These are phyloP conservation scores for Neurospora pannonica DNA, from an alignment of 495 filamentous ascomycete species.

Conservation along the genomic window DNA sequence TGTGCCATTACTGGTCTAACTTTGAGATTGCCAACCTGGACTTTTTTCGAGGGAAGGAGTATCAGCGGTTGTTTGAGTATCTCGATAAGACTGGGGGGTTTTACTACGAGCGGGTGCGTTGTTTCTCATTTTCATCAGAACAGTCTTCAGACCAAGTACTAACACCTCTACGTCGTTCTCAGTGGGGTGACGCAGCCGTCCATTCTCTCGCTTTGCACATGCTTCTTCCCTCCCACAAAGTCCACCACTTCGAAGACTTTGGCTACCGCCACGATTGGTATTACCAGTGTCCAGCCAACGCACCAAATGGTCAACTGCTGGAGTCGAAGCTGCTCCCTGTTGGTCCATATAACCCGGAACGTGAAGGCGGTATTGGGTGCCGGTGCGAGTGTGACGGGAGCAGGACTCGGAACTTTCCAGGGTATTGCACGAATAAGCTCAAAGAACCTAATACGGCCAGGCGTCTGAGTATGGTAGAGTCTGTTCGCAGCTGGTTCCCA, in stretches of 20 bases:
- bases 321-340: conserved; percentile 22
- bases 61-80: conserved; percentile 37
- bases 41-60: conserved; percentile 40
- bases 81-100: conserved; percentile 43
- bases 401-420: conserved; percentile 21
- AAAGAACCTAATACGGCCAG: conserved; percentile 27
- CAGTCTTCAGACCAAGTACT: background rate
- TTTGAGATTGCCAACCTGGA: conserved; percentile 48
- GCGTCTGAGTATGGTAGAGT: conserved; percentile 15
- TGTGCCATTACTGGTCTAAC: conserved; percentile 51
- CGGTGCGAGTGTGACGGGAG: conserved; percentile 35
- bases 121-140: background rate
- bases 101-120: conserved; percentile 40
- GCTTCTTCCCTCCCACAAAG: conserved; percentile 38
- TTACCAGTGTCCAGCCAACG: conserved; percentile 37
- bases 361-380: conserved; percentile 31
- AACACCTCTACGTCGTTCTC: background rate
- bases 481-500: conserved; percentile 7
- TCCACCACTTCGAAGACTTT: conserved; percentile 46
- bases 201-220: conserved; percentile 42
- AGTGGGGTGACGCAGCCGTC: conserved; percentile 48
- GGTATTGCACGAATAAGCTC: conserved; percentile 27
- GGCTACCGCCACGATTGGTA: conserved; percentile 44
- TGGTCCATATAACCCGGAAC: conserved; percentile 20
- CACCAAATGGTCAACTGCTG: conserved; percentile 30